Evolutionary conservation across 495 filamentous ascomycete species (phyloP).

Genomic region (Hyaloscypha hepaticicola): DNA sequence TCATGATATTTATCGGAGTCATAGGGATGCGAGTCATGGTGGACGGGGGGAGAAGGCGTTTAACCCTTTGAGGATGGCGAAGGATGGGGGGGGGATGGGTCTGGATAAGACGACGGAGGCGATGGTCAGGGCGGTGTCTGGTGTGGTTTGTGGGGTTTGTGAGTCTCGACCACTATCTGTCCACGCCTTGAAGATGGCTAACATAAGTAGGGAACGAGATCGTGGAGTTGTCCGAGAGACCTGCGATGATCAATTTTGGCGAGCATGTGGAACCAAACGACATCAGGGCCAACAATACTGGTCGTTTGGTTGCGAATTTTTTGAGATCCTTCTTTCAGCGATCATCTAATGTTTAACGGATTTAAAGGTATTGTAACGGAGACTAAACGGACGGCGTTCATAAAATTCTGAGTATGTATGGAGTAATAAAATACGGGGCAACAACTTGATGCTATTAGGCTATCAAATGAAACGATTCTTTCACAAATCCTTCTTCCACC

Average conservation of each 20-base stretch:
- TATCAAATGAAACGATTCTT: too few relatives aligned
- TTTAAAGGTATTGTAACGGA: not conserved
- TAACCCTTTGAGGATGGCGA: conserved; percentile 21
- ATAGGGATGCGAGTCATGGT: conserved; percentile 31
- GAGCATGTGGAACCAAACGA: conserved; percentile 40
- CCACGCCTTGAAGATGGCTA: not conserved
- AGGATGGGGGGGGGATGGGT: not conserved
- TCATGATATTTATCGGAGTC: conserved; percentile 53
- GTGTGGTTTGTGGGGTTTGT: conserved; percentile 41
- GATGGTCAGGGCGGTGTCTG: conserved; percentile 38
- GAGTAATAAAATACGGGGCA: too few relatives aligned
- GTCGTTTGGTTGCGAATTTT: conserved; percentile 48
- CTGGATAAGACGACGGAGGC: conserved; percentile 33
- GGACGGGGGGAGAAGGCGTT: conserved; percentile 16
- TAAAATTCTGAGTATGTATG: not conserved
- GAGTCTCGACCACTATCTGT: conserved; percentile 25
- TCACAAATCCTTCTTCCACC: too few relatives aligned
- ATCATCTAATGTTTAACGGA: not conserved
- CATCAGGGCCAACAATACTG: conserved; percentile 48
- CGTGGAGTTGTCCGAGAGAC: conserved; percentile 45
- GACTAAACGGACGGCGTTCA: not conserved
- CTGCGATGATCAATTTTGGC: conserved; percentile 43
- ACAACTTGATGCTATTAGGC: too few relatives aligned
- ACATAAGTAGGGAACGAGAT: conserved; percentile 43
- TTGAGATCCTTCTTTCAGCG: conserved; percentile 42